phyloP scores from a whole-genome alignment of 805 yeast species.

The Millerago galiae region DNA sequence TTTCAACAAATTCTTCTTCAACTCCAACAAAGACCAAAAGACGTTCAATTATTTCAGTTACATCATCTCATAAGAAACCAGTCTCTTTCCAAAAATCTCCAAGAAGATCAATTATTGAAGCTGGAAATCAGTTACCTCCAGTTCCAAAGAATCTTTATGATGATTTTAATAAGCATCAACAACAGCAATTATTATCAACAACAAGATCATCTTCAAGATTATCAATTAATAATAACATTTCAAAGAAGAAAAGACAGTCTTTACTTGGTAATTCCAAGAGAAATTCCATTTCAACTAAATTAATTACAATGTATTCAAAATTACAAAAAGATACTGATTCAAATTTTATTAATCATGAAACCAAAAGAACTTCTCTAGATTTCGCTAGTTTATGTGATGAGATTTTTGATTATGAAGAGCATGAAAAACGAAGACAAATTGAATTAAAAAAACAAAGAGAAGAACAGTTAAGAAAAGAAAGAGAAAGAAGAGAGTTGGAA shows the following conservation, averaged over 20 bases:
- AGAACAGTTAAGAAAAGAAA: slow-evolving; percentile 19
- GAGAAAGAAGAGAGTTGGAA: slow-evolving; percentile 18
- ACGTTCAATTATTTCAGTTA: slow-evolving; percentile 35
- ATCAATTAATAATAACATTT: slow-evolving; percentile 17
- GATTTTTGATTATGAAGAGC: slow-evolving; percentile 66
- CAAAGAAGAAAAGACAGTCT: slow-evolving; percentile 28
- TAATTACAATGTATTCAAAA: slow-evolving; percentile 68
- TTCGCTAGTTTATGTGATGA: slow-evolving; percentile 75
- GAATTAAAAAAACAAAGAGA: slow-evolving; percentile 22
- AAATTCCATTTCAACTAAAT: slow-evolving; percentile 64
- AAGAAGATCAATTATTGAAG: slow-evolving; percentile 21
- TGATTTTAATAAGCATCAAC: slow-evolving; percentile 6
- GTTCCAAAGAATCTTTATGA: slow-evolving; percentile 20
- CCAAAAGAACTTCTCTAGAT: slow-evolving; percentile 70
- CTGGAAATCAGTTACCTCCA: slow-evolving; percentile 12
- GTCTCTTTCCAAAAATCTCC: slow-evolving; percentile 36
- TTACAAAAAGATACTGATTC: slow-evolving; percentile 54
- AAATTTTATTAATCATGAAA: slow-evolving; percentile 65
- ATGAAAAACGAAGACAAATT: slow-evolving; percentile 47
- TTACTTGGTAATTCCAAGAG: slow-evolving; percentile 40
- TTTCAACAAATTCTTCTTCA: slow-evolving; percentile 4
- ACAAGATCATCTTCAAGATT: slow-evolving; percentile 8
- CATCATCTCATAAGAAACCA: slow-evolving; percentile 44
- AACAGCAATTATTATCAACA: slow-evolving; percentile 6
- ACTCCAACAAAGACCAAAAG: slow-evolving; percentile 34